A percentile compares a stretch with the other conserved stretches of the same genome.
phyloP scores from a whole-genome alignment of 140 eudicot species.

The Bidens hawaiensis region DNA sequence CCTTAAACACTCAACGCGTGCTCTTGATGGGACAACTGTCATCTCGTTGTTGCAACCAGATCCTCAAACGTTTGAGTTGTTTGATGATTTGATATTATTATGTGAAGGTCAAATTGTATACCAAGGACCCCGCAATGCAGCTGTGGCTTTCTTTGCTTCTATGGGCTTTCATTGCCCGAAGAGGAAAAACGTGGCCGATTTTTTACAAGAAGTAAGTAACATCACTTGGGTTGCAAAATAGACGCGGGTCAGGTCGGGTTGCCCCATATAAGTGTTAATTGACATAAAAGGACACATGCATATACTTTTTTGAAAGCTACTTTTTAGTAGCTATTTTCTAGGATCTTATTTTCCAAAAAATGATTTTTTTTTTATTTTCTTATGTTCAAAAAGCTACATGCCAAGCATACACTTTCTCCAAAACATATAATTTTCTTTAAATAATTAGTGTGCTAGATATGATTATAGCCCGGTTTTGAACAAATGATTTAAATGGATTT shows the following conservation, averaged over 20 bases:
- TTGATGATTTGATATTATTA: constrained; percentile 72
- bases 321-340: too few species aligned
- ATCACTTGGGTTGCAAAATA: too few species aligned
- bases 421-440: too few species aligned
- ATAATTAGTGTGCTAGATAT: too few species aligned
- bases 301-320: background rate
- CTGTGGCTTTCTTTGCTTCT: constrained; percentile 54
- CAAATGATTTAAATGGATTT: too few species aligned
- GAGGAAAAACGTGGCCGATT: constrained; percentile 86
- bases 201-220: constrained; percentile 69
- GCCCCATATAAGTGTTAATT: background rate
- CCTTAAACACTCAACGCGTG: constrained; percentile 62
- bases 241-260: too few species aligned
- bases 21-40: constrained; percentile 70
- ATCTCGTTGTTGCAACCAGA: constrained; percentile 84
- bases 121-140: constrained; percentile 81
- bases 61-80: constrained; percentile 78
- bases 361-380: too few species aligned
- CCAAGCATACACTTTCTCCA: too few species aligned
- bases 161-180: constrained; percentile 86
- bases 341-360: too few species aligned
- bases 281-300: background rate
- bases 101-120: constrained; percentile 85
- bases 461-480: too few species aligned
- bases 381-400: too few species aligned